These are phyloP conservation scores for Nigrospora sphaerica DNA, from an alignment of 2,329 filamentous ascomycete species.

Conservation along the genomic window DNA sequence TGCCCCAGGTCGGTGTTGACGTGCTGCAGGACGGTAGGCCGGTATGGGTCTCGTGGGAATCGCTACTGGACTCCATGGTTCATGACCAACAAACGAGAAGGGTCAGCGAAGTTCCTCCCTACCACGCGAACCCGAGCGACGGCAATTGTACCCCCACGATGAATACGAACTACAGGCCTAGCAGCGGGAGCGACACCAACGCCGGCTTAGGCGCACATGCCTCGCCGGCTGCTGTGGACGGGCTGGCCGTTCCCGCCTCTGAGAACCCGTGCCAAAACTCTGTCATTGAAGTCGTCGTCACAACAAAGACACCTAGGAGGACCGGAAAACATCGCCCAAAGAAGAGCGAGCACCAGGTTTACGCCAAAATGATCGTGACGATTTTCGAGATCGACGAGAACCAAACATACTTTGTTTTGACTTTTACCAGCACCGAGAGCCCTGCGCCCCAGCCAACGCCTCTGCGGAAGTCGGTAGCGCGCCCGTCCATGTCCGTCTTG, in stretches of 20 bases:
- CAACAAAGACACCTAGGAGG: conserved; percentile 37
- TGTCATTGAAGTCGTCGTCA: conserved; percentile 61
- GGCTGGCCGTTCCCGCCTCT: conserved; percentile 17
- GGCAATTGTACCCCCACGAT: conserved; percentile 31
- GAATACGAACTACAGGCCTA: conserved; percentile 15
- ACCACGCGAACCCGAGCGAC: conserved; percentile 6
- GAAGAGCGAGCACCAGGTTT: conserved; percentile 34
- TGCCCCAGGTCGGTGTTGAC: conserved; percentile 67
- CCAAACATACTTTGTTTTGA: conserved; percentile 65
- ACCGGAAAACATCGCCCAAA: conserved; percentile 20
- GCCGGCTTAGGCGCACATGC: not conserved
- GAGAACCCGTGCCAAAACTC: conserved; percentile 45
- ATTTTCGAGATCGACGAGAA: conserved; percentile 64
- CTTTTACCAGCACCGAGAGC: conserved; percentile 58
- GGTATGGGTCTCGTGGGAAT: conserved; percentile 52
- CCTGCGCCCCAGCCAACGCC: conserved; percentile 22
- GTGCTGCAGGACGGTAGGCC: conserved; percentile 61
- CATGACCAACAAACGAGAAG: conserved; percentile 29
- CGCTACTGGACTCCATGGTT: conserved; percentile 48
- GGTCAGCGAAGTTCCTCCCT: conserved; percentile 1
- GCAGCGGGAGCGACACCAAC: conserved; percentile 6
- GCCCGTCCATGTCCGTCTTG: conserved; percentile 24
- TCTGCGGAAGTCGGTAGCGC: conserved; percentile 30
- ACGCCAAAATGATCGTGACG: conserved; percentile 70
- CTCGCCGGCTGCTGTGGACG: not conserved